Base-by-base conservation (phyloP, 1,139 yeast genomes). In the Candida sp. region DNA sequence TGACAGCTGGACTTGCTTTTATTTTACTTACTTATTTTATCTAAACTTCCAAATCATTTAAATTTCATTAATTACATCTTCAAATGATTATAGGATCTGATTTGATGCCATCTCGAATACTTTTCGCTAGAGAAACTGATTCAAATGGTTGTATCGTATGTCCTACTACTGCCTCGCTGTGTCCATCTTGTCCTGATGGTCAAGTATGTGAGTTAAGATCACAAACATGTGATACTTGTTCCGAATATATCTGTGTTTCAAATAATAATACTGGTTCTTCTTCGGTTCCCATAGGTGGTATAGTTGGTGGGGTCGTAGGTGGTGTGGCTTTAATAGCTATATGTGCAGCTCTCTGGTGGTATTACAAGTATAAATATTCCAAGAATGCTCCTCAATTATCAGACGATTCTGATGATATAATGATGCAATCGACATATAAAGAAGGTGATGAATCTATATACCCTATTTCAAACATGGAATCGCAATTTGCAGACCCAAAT, bases 241-340 rank as follows among this genome's bases (percentile, higher is more conserved):
- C 90, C 0, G 58, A 62, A 15, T 73, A 76, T n/a, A 73, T 71
- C 50, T 85, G 91, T 60, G 63, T 66, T 2, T 55, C 57, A 2
- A 43, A 49, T 19, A 56, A 51, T 19, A 34, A 39, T 4, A 36
- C 43, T 21, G 42, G 44, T 5, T 37, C 51, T 5, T 40, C 53
- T 11, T 42, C 48, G 7, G 51, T 61, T 6, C 64, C 68, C 3
- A 54, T 66, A 9, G 87, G 88, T 19, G 87, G 81, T 2, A 76
- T 83, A 2, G 81, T 81, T 0, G 90, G 87, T 5, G 87, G 87
- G 23, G 81, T 80, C 2, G 70, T 78, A 2, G 87, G 84, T 8
- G 80, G 79, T 6, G 63, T 73, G 3, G 71, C 67, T 3, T 54
- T 76, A 2, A 21, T 78, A 2, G 62, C 69, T 0, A 45, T 69